phyloP scores from a whole-genome alignment of 176 grass and related monocot species.

The Avena insularis region DNA sequence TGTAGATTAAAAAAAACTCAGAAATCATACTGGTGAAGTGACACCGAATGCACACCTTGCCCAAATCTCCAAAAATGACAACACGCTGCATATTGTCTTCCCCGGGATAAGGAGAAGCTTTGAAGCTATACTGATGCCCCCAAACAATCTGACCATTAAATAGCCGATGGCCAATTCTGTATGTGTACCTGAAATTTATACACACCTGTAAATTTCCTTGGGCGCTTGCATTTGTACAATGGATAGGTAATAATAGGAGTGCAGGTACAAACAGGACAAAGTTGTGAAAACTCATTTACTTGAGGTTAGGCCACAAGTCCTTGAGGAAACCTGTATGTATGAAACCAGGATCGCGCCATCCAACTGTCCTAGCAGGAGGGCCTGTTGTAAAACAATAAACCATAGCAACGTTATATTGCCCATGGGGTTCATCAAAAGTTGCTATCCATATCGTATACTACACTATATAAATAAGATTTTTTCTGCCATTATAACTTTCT shows the following conservation, averaged over 20 bases:
- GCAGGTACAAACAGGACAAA: conserved; percentile 19
- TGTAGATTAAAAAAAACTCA: background rate
- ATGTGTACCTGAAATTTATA: conserved; percentile 76
- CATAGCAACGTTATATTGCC: conserved; percentile 21
- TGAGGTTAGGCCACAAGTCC: conserved; percentile 85
- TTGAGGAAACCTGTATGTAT: conserved; percentile 92
- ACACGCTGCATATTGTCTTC: conserved; percentile 84
- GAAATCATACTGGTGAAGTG: background rate
- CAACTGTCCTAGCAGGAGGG: conserved; percentile 88
- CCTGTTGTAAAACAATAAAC: conserved; percentile 51
- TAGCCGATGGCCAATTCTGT: conserved; percentile 74
- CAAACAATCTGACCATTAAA: conserved; percentile 71
- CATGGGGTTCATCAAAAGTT: conserved; percentile 23
- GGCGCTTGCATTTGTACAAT: conserved; percentile 14
- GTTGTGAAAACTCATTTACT: conserved; percentile 44
- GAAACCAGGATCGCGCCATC: conserved; percentile 93
- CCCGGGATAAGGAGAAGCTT: conserved; percentile 85
- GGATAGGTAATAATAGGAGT: conserved; percentile 9
- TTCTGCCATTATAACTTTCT: background rate
- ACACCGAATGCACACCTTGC: conserved; percentile 57
- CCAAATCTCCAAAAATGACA: conserved; percentile 90
- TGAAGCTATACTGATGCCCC: conserved; percentile 76
- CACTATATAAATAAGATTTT: background rate
- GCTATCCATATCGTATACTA: background rate
- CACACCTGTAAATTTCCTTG: conserved; percentile 22